A percentile compares a stretch with the other conserved stretches of the same genome.
Conservation (phyloP, 2,329 filamentous ascomycete genomes). For the Cladosporium sp. region DNA sequence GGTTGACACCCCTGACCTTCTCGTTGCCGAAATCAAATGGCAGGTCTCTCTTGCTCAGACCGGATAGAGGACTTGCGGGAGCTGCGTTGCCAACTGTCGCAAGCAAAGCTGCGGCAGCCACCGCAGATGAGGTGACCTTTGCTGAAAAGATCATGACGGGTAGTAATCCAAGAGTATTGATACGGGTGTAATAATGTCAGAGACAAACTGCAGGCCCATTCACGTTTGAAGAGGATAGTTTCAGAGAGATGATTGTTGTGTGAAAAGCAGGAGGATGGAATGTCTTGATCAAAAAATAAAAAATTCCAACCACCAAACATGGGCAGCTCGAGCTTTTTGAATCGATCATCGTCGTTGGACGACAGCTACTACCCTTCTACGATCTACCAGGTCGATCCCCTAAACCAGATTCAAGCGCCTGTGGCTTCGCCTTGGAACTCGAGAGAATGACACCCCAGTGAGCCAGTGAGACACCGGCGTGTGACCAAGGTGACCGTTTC, state of each 20-base stretch:
- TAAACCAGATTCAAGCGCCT: conserved; percentile 1
- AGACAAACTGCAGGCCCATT: conserved; percentile 5
- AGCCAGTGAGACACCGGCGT: conserved; percentile 18
- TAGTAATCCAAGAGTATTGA: not conserved
- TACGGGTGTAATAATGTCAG: not conserved
- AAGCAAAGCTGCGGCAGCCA: conserved; percentile 29
- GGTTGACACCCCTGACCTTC: conserved; percentile 66
- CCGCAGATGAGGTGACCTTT: conserved; percentile 20
- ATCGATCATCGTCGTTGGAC: conserved; percentile 3
- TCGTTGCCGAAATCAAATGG: conserved; percentile 51
- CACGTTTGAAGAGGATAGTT: not conserved
- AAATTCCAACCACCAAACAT: not conserved
- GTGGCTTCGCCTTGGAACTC: not conserved
- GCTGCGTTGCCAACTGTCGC: conserved; percentile 26
- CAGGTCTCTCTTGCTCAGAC: conserved; percentile 21
- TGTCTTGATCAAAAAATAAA: not conserved
- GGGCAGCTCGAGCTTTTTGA: conserved; percentile 13
- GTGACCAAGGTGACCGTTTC: conserved; percentile 18
- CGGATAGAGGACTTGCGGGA: conserved; percentile 26
- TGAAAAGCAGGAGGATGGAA: conserved; percentile 1
- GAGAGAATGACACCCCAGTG: not conserved
- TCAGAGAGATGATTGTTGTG: not conserved
- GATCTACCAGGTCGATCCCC: conserved; percentile 7
- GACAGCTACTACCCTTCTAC: not conserved
- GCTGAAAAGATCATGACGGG: conserved; percentile 27